phyloP scores from a whole-genome alignment of 2,329 filamentous ascomycete species.

The Paracorniculantispora psalliotae region DNA sequence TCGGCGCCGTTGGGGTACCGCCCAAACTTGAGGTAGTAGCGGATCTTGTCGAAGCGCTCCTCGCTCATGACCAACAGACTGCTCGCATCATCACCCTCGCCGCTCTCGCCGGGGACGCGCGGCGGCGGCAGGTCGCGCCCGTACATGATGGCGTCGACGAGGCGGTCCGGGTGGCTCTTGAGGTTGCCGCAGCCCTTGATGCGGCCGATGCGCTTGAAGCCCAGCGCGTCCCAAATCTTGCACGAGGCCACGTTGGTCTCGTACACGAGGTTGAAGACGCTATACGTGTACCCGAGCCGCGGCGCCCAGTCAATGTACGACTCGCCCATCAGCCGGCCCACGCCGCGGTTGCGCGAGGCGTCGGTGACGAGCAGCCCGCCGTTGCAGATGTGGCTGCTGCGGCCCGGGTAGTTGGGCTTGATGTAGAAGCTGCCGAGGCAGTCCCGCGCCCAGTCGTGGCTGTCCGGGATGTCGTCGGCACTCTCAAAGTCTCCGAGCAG shows the following conservation, averaged over 20 bases:
- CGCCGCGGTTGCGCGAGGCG: slow-evolving; percentile 66
- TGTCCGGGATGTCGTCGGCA: slow-evolving; percentile 52
- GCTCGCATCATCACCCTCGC: slow-evolving; percentile 57
- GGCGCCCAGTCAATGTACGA: slow-evolving; percentile 74
- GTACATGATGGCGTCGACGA: slow-evolving; percentile 73
- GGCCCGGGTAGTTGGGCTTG: slow-evolving; percentile 88
- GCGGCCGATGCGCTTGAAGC: slow-evolving; percentile 86
- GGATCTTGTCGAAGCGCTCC: slow-evolving; percentile 97
- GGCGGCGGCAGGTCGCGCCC: slow-evolving; percentile 55
- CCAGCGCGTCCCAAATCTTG: slow-evolving; percentile 85
- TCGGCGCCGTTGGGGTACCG: slow-evolving; percentile 92
- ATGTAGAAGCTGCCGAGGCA: slow-evolving; percentile 91
- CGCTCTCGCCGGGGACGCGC: neutral
- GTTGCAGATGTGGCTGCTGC: slow-evolving; percentile 88
- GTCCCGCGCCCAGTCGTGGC: slow-evolving; percentile 70
- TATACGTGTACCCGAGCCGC: slow-evolving; percentile 81
- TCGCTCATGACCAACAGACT: slow-evolving; percentile 75
- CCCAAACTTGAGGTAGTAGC: slow-evolving; percentile 91
- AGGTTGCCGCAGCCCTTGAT: slow-evolving; percentile 69
- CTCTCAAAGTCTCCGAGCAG: slow-evolving; percentile 69
- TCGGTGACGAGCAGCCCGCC: slow-evolving; percentile 73
- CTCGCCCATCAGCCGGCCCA: slow-evolving; percentile 71
- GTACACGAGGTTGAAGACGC: slow-evolving; percentile 91
- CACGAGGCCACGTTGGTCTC: slow-evolving; percentile 89
- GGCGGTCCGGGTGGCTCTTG: slow-evolving; percentile 61